Base-by-base conservation (phyloP, 495 filamentous ascomycete genomes). In the Cercophora scortea region DNA sequence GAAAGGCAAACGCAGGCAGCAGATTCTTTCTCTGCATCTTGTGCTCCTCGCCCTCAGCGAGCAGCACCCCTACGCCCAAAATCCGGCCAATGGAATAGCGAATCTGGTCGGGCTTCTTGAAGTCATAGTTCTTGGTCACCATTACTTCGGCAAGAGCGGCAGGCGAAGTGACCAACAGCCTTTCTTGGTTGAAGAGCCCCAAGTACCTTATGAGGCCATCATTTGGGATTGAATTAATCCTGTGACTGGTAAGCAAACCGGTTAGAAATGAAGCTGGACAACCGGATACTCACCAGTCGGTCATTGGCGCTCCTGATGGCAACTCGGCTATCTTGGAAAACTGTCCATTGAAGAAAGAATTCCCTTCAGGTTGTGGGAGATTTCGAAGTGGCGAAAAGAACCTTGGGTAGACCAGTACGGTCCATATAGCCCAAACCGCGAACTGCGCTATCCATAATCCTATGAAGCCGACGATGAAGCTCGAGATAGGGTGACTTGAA, bases 31-130 rank as follows among this genome's bases (percentile, higher is more conserved):
- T 77, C 74, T 95, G 90, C 43, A 75, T 72, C 72, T 84, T 89
- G 62, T 95, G 90, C 53, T 88, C 88, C 11, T 90, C 85, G 17
- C 90, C 90, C 66, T 96, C 91, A 1, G 88, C 85, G 6, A 96
- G 72, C 10, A 96, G 69, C 0, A 97, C 56, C 0, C 92, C 90
- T 42, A 86, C 63, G 0, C 92, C 92, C 7, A 92, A 66, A 5
- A 94, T 64, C 6, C 78, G 78, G 16, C 79, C 78, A 32, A 97
- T 57, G 5, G 71, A 74, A 12, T 64, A 59, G 4, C 79, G 72
- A 18, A 91, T 47, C 4, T 75, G 59, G 0, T 42, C 33, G 0
- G 91, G 90, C 62, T 95, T 96, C 42, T 79, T 57, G 58, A 92
- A 96, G 17, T 88, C 82, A 60, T 96, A 95, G 51, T 74, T 84